A percentile compares a stretch with the other conserved stretches of the same genome.
Conservation (phyloP, 2,329 filamentous ascomycete genomes). For the Ophiostoma novo-ulmi region DNA sequence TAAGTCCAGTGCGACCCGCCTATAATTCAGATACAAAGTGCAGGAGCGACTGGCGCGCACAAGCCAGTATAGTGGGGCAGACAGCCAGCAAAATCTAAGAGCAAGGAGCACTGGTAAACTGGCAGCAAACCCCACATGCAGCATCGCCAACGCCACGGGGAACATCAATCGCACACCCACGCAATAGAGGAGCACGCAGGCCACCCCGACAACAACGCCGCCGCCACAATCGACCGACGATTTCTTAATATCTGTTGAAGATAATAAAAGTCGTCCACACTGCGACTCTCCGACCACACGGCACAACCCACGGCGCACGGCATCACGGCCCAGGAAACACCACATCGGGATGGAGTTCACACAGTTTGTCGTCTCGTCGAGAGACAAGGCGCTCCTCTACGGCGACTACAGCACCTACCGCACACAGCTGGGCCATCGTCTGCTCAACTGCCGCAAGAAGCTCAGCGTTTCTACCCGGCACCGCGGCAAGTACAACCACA, state of each 20-base stretch:
- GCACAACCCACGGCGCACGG: no score
- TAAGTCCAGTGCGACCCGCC: conserved; percentile 12
- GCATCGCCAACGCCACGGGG: conserved; percentile 13
- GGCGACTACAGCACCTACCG: conserved; percentile 88
- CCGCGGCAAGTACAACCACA: conserved; percentile 70
- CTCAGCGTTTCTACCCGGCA: conserved; percentile 78
- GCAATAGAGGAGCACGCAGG: conserved; percentile 2
- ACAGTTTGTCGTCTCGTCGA: conserved; percentile 68
- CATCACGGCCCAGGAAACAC: not conserved
- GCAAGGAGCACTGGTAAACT: not conserved
- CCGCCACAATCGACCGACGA: conserved; percentile 2
- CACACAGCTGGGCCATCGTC: conserved; percentile 68
- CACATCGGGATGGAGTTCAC: conserved; percentile 69
- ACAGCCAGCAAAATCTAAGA: conserved; percentile 3
- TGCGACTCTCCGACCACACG: not conserved
- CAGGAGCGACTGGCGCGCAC: conserved; percentile 19
- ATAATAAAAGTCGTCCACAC: not conserved
- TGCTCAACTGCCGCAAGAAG: conserved; percentile 79
- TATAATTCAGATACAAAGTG: not conserved
- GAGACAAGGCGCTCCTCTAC: conserved; percentile 78
- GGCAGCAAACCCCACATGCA: conserved; percentile 15
- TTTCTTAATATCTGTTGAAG: not conserved
- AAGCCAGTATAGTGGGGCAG: conserved; percentile 19
- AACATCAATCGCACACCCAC: conserved; percentile 7
- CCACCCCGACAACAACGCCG: not conserved